Conservation (phyloP, 768 basidiomycete genomes). For the Phylloporus sp. region DNA sequence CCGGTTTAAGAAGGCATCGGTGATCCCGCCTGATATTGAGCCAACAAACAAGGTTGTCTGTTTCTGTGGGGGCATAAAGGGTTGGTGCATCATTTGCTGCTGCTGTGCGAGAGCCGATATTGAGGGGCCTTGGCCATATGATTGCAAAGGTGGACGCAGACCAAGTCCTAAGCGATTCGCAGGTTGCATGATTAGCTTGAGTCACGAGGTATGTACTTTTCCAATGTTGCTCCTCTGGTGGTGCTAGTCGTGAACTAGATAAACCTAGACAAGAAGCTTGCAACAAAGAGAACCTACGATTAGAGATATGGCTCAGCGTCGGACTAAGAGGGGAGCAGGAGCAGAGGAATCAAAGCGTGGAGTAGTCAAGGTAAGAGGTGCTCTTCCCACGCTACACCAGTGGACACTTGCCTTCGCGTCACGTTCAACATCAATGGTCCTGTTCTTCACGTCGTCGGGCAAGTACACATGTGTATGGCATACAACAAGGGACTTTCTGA, state of each 20-base stretch:
- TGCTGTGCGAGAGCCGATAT: conserved; percentile 88
- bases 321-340: background rate
- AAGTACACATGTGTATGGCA: background rate
- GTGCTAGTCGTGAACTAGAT: background rate
- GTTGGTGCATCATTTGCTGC: conserved; percentile 59
- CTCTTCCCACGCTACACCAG: conserved; percentile 5
- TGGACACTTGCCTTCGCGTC: too few relatives aligned
- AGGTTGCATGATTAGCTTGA: conserved; percentile 51
- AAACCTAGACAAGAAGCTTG: background rate
- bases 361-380: background rate
- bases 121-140: conserved; percentile 89
- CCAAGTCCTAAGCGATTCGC: conserved; percentile 81
- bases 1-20: conserved; percentile 73
- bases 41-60: conserved; percentile 84
- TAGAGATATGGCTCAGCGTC: background rate
- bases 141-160: conserved; percentile 82
- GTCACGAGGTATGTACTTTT: background rate
- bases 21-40: conserved; percentile 91
- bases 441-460: conserved; percentile 60
- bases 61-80: conserved; percentile 69
- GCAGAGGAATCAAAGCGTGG: background rate
- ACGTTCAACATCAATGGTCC: too few relatives aligned
- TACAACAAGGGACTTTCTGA: background rate
- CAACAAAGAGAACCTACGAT: background rate
- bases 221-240: background rate